Base-by-base conservation (phyloP, 169 alveolate species). In the Plasmodium chabaudi region DNA sequence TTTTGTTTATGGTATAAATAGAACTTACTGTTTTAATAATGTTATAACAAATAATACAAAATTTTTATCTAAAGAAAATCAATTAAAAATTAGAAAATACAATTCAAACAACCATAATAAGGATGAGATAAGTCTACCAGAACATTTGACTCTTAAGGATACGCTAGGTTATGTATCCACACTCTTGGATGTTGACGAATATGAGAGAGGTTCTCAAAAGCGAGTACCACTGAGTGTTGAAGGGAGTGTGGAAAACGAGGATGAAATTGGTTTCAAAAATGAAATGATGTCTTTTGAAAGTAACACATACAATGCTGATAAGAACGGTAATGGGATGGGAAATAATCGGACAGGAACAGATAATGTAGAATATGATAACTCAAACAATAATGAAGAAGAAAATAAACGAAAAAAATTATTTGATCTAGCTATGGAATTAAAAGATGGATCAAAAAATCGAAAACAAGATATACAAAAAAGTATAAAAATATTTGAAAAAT, bases 381-480 rank as follows among this genome's bases (percentile, higher is more conserved):
- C 21, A 19, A 49, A 23, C 7, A 42, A 39, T 51, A 51, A 72
- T 34, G 72, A 49, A n/a, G 67, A 69, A 1, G 73, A 49, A 56
- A 15, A 12, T 6, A 60, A 86, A 7, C 15, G 91, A 19, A 46
- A 51, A 34, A 59, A 47, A 7, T 21, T 70, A 23, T 86, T 86
- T 56, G 53, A 70, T 1, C 39, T 68, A 1, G 91, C 91, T 10
- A 60, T 86, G 47, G 91, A 86, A 44, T 39, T 86, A 17, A 86
- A 86, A 47, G 65, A 70, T 1, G 91, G 91, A 9, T 47, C 77
- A 46, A 86, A 68, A 72, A 68, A 86, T 53, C 44, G 19, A 42
- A 86, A 86, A 19, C 19, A 63, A 70, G 69, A 86, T 72, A 25
- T 86, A 1, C 42, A 55, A 15, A 86, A 70, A 53, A 57, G 91